Evolutionary conservation across 2,329 filamentous ascomycete genomes (phyloP), one percentile per base, ranked within the genome.

Genomic region (Paraconiothyrium sp.): DNA sequence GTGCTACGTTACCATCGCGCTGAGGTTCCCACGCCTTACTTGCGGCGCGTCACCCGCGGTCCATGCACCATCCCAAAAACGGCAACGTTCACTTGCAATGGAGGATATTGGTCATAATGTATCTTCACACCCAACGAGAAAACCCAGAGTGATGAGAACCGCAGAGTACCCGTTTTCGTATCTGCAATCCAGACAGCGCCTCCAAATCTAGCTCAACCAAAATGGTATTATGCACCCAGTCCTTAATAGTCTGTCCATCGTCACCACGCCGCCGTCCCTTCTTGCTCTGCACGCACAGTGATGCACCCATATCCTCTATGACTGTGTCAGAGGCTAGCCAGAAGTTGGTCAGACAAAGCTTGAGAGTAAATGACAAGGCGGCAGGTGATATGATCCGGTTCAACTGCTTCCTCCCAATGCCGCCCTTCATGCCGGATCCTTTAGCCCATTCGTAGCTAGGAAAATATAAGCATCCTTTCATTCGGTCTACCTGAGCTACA

Each of bases 391-490:
- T 3, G 24, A 24, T n/a, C 20, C 22, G 37, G 9, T 41, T 22
- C 9, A 37, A 22, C 27, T 30, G 20, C 37, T 20, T 51, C n/a
- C 48, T 32, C 27, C 7, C 35, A 4, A 16, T 39, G 35, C 35
- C n/a, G 27, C 50, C 27, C 30, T 37, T 85, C 76, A 92, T 61
- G 88, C 86, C 3, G 92, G 91, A 27, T 94, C 91, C 75, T 93
- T 92, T 46, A 96, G 81, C 68, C 91, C 93, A 67, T 94, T 92
- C 71, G 93, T 96, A 43, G 92, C 92, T 96, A 67, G 20, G 27
- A 47, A 32, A 62, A 10, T 7, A 20, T 55, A 7, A 55, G 52
- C 7, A 39, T 62, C 34, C 62, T 47, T 47, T 10, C n/a, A 20
- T 44, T n/a, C 5, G n/a, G 39, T 8, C 43, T 16, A 35, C 10